Conservation (phyloP, 2,329 filamentous ascomycete genomes). For the Alternaria sp. region DNA sequence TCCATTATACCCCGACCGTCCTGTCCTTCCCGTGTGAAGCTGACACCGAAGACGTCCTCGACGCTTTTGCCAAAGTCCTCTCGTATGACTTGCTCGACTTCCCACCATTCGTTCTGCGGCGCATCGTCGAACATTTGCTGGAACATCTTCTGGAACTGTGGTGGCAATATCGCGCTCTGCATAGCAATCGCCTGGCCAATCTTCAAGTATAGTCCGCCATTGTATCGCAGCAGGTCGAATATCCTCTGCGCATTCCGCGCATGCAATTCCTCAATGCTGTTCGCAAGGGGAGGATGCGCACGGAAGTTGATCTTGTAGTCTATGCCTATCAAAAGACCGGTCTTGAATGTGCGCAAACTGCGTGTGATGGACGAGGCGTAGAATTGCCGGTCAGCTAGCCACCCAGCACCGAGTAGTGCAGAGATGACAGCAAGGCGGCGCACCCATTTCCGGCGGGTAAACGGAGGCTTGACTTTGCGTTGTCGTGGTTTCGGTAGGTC, state of each 20-base stretch:
- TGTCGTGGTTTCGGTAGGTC: constrained; percentile 66
- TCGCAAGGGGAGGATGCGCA: constrained; percentile 74
- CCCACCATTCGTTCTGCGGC: constrained; percentile 86
- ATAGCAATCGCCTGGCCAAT: constrained; percentile 98
- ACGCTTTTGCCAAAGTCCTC: constrained; percentile 85
- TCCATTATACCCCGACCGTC: constrained; percentile 71
- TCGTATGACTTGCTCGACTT: constrained; percentile 82
- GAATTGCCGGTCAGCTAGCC: constrained; percentile 72
- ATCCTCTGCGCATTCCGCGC: constrained; percentile 81
- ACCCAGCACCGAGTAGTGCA: constrained; percentile 65
- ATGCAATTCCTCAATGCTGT: constrained; percentile 79
- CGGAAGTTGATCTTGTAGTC: constrained; percentile 99
- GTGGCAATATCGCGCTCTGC: constrained; percentile 92
- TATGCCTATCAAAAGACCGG: constrained; percentile 78
- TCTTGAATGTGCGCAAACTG: constrained; percentile 79
- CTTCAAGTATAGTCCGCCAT: constrained; percentile 95
- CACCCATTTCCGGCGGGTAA: constrained; percentile 74
- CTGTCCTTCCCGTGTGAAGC: constrained; percentile 67
- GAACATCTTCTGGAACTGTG: constrained; percentile 97
- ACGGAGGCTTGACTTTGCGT: constrained; percentile 72
- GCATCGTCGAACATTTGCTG: constrained; percentile 97
- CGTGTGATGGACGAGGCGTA: constrained; percentile 82
- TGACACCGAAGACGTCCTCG: constrained; percentile 92
- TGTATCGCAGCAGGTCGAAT: constrained; percentile 79
- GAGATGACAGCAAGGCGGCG: constrained; percentile 72